These are phyloP conservation scores for Schwanniomyces vanrijiae DNA, from an alignment of 805 yeast genomes.

Conservation along the genomic window DNA sequence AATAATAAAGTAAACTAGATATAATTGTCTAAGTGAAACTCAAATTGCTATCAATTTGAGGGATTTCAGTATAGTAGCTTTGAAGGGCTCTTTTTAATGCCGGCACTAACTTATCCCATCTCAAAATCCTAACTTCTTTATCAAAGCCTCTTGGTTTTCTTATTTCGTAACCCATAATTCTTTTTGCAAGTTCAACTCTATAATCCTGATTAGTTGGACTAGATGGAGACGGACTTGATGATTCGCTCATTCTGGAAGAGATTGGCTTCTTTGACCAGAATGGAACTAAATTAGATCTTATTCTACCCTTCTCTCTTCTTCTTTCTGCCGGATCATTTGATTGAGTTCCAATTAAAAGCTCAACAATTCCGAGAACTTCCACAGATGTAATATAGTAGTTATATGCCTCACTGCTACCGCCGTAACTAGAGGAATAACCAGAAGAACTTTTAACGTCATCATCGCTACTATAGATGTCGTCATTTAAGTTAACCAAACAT, in stretches of 20 bases:
- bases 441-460: conserved; percentile 18
- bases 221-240: conserved; percentile 5
- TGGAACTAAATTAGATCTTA: conserved; percentile 64
- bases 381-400: conserved; percentile 61
- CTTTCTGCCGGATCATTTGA: conserved; percentile 48
- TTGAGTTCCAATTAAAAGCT: conserved; percentile 54
- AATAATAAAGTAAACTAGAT: neutral
- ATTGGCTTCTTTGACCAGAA: conserved; percentile 66
- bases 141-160: conserved; percentile 70
- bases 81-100: conserved; percentile 65
- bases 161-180: conserved; percentile 62
- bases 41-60: conserved; percentile 22
- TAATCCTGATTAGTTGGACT: conserved; percentile 29
- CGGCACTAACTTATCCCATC: conserved; percentile 59
- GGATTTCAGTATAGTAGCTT: conserved; percentile 63
- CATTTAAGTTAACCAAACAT: conserved; percentile 32
- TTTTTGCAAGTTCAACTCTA: conserved; percentile 56
- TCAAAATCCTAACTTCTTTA: conserved; percentile 61
- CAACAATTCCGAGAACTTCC: conserved; percentile 66
- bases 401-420: conserved; percentile 22
- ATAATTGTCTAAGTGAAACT: conserved; percentile 1
- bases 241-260: conserved; percentile 42
- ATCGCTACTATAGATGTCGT: conserved; percentile 30
- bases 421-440: conserved; percentile 12
- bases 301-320: conserved; percentile 64